Percentiles rank a stretch among this genome's conserved stretches.
Conservation (phyloP, 768 basidiomycete genomes). For the Hypholoma fasciculare region DNA sequence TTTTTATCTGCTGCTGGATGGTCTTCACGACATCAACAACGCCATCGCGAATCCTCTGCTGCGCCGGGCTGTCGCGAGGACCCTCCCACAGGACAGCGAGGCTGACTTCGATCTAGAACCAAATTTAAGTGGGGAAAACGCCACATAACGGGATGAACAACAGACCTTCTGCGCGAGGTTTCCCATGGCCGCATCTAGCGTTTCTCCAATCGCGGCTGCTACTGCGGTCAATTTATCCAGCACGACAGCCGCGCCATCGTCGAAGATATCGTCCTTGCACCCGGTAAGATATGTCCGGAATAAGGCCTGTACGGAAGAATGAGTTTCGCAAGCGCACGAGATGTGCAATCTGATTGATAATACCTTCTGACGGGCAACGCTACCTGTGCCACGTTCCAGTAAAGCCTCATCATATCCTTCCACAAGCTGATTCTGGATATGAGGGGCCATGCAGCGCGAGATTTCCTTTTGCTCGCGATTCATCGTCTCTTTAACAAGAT, state of each 20-base stretch:
- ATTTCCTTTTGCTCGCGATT: constrained; percentile 58
- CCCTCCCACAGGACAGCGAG: constrained; percentile 63
- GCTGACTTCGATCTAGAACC: constrained; percentile 35
- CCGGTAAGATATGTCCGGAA: constrained; percentile 46
- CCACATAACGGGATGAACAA: not conserved
- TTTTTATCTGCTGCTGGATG: constrained; percentile 41
- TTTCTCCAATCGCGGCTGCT: constrained; percentile 49
- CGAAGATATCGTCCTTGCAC: constrained; percentile 51
- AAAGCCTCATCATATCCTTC: constrained; percentile 56
- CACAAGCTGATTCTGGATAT: constrained; percentile 49
- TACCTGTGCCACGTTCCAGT: constrained; percentile 54
- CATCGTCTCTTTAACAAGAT: constrained; percentile 49
- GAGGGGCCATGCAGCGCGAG: constrained; percentile 55
- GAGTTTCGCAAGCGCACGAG: no score
- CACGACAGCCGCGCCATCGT: constrained; percentile 50
- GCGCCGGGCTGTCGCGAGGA: constrained; percentile 45
- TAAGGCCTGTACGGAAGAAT: constrained; percentile 31
- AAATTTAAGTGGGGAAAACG: not conserved
- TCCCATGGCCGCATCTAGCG: constrained; percentile 44
- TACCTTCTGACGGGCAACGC: constrained; percentile 63
- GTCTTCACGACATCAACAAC: constrained; percentile 36
- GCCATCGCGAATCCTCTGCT: constrained; percentile 38
- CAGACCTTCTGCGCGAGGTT: constrained; percentile 59
- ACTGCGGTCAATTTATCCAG: constrained; percentile 45
- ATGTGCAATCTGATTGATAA: not conserved